Evolutionary conservation across 108 stramenopile genomes (phyloP), one percentile per base, ranked within the genome.

Genomic region (Cyclotella sp.): DNA sequence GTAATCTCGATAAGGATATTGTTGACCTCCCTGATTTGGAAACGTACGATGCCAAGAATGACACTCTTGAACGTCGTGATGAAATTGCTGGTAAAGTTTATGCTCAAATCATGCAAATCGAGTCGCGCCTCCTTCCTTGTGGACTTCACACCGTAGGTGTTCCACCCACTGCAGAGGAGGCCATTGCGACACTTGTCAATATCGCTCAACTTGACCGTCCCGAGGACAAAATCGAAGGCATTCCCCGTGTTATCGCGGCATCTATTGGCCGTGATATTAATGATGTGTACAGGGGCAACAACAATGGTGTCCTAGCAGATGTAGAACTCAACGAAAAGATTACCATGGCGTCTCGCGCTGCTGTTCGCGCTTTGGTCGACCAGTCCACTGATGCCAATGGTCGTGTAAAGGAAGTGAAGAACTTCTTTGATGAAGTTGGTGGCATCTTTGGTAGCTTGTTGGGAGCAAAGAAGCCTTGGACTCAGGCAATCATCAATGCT

Each of bases 1-100:
- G 96, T 93, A 97, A 97, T 77, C 90, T 97, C 51, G 97, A 97
- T 82, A 98, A 97, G 85, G 97, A 98, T 77, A 87, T 98, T 64
- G 54, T 43, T 21, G 94, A 97, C 42, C 91, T 98, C 51, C 97
- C 97, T 45, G 67, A 85, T 46, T 51, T 91, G 18, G 96, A 96
- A 61, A 88, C 77, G 28, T 93, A 87, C 60, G 93, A 97, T 78
- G 86, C 93, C 59, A 86, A 87, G 81, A 68, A 63, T 24, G 91
- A 96, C 73, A 91, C 88, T 51, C 29, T 82, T n/a, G 97, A 97
- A 61, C 78, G 84, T 53, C 90, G 96, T 73, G 94, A 95, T 60
- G 85, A 87, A 21, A 91, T 97, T 74, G 91, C 90, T 47, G 96
- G 96, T 67, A 73, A 88, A 72, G 92, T 98, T 29, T 98, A 98